phyloP scores from a whole-genome alignment of 306 rosid species.

The Citrullus colocynthis region DNA sequence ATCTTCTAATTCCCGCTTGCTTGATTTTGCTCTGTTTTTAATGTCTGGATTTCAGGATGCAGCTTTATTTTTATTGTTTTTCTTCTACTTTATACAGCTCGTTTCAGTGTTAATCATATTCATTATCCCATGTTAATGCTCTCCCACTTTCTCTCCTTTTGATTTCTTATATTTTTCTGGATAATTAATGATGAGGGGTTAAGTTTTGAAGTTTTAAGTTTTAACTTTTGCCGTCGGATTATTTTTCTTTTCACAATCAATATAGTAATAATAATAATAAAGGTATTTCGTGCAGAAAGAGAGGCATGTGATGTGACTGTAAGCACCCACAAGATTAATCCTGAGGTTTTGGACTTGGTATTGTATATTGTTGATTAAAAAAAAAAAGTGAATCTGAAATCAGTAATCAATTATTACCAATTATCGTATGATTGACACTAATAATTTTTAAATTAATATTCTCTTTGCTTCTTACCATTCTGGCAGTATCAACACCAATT shows the following conservation, averaged over 20 bases:
- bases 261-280: not conserved
- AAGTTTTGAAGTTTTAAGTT: not conserved
- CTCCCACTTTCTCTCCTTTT: not conserved
- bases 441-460: not conserved
- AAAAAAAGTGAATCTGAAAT: not conserved
- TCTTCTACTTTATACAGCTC: not conserved
- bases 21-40: not conserved
- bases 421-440: constrained; percentile 1
- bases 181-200: not conserved
- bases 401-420: not conserved
- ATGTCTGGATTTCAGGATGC: constrained; percentile 1
- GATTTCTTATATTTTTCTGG: not conserved
- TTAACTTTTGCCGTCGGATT: not conserved
- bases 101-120: not conserved
- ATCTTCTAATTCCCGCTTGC: not conserved
- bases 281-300: not conserved
- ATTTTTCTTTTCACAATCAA: not conserved
- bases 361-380: not conserved
- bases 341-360: not conserved
- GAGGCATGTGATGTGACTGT: not conserved
- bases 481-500: not conserved
- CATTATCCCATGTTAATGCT: not conserved
- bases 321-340: not conserved
- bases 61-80: not conserved
- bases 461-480: not conserved